A percentile compares a stretch with the other conserved stretches of the same genome.
These are phyloP conservation scores for Sphaerulina vaccinii DNA, from an alignment of 2,329 filamentous ascomycete genomes.

Conservation along the genomic window DNA sequence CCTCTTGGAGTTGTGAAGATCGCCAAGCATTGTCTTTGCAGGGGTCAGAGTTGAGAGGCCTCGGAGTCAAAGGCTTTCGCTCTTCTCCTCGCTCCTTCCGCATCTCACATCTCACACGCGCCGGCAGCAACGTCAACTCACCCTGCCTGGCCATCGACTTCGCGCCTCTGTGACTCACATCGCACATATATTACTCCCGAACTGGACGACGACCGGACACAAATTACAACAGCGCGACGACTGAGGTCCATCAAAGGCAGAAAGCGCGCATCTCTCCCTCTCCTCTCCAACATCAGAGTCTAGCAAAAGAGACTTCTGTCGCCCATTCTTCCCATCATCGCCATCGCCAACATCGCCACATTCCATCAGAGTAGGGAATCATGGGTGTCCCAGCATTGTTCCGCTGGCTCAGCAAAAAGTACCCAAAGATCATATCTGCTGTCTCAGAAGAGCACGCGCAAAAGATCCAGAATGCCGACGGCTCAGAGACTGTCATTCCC, in stretches of 20 bases:
- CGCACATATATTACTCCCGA: not conserved
- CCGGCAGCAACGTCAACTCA: conserved; percentile 17
- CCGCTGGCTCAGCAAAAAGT: conserved; percentile 94
- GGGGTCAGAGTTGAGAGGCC: too few relatives aligned
- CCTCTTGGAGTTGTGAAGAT: too few relatives aligned
- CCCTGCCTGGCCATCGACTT: conserved; percentile 9
- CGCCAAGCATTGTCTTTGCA: too few relatives aligned
- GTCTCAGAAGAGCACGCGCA: conserved; percentile 84
- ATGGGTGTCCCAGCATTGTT: conserved; percentile 97
- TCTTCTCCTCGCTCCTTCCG: not conserved
- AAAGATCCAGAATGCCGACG: conserved; percentile 78
- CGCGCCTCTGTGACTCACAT: not conserved
- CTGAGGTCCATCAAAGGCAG: conserved; percentile 14
- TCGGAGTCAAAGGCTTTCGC: too few relatives aligned
- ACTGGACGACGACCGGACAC: conserved; percentile 10
- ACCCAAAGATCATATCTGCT: conserved; percentile 92
- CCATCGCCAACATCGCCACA: not conserved
- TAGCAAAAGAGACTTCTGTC: too few relatives aligned
- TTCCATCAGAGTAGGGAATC: conserved; percentile 29
- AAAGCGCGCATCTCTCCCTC: conserved; percentile 17
- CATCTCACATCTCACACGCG: conserved; percentile 5
- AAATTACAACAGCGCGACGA: not conserved
- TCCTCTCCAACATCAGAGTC: too few relatives aligned
- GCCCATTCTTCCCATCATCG: too few relatives aligned
- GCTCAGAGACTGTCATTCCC: conserved; percentile 71